Evolutionary conservation across 768 basidiomycete species (phyloP), one percentile per base, ranked within the genome.

Genomic region (Boletus tomentosulus): DNA sequence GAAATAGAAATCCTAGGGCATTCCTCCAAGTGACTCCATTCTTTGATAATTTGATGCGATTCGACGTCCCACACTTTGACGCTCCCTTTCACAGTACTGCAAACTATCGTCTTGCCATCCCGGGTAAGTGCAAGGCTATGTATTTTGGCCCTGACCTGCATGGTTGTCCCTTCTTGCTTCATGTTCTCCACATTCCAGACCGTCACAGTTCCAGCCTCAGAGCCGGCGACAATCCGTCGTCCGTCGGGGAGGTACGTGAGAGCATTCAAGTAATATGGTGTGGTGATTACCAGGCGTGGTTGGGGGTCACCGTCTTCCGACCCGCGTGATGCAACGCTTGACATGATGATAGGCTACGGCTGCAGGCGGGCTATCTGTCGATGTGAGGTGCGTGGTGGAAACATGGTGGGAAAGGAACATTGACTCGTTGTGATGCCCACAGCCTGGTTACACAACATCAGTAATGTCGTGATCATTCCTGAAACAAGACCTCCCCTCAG

Each of bases 11-110:
- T 33, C n/a, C 39, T 5, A 5, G 48, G 12, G 11, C 0, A 12
- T 0, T 2, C 0, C 3, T 7, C 16, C 3, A 16, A 13, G n/a
- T 50, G 50, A 25, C 2, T 47, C 59, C 56, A 53, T 35, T 55
- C 46, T 6, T 19, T 9, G 46, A 51, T 6, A 4, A 51, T 15
- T 7, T 30, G 7, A 7, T 45, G 56, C 2, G 60, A 39, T 24
- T 28, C 39, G 15, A 33, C 39, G 13, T 55, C 39, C 60, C 56
- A 55, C 1, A 53, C 30, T 12, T 11, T 62, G 34, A 54, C 37
- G 16, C 1, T 35, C 16, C 44, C 39, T 22, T 13, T 11, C 4
- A 2, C 1, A 28, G 12, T 34, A 2, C 51, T 10, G 15, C 37
- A 44, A 8, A 58, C 12, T 24, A 57, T 25, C 13, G 25, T 45